Evolutionary conservation across 2,329 filamentous ascomycete species (phyloP).

Genomic region (Aspergillus sclerotialis): DNA sequence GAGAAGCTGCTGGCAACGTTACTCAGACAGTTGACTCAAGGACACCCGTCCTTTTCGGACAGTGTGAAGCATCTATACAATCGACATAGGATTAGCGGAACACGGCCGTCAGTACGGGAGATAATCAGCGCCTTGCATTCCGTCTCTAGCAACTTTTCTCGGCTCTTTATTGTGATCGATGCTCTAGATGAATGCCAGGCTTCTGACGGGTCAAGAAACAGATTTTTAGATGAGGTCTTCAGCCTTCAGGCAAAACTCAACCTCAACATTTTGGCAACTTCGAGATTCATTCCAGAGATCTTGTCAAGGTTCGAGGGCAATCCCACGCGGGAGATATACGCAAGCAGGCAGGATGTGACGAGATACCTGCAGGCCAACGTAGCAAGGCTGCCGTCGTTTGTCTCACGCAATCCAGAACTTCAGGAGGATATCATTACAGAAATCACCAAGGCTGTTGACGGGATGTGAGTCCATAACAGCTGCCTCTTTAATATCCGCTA

Average conservation of each 20-base stretch:
- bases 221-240: conserved; percentile 10
- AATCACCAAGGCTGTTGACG: conserved; percentile 19
- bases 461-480: conserved; percentile 25
- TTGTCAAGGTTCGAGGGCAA: conserved; percentile 10
- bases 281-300: conserved; percentile 20
- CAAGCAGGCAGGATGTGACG: conserved; percentile 23
- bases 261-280: conserved; percentile 21
- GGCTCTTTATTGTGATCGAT: conserved; percentile 13
- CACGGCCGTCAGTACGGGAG: conserved; percentile 9
- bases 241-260: conserved; percentile 8
- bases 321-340: conserved; percentile 24
- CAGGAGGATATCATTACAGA: conserved; percentile 14
- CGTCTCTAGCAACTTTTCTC: conserved; percentile 2
- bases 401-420: conserved; percentile 9
- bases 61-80: conserved; percentile 8
- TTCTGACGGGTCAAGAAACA: conserved; percentile 2
- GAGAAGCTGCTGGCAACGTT: not conserved
- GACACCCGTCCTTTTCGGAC: not conserved
- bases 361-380: conserved; percentile 18
- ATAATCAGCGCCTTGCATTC: conserved; percentile 1
- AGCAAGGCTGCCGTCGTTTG: conserved; percentile 6
- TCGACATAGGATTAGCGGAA: conserved; percentile 2
- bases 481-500: too few relatives aligned
- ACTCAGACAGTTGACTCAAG: not conserved
- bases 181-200: conserved; percentile 14